Evolutionary conservation across 2,329 filamentous ascomycete species (phyloP), one percentile per base, ranked within the genome.

Genomic region (Colletotrichum tofieldiae): DNA sequence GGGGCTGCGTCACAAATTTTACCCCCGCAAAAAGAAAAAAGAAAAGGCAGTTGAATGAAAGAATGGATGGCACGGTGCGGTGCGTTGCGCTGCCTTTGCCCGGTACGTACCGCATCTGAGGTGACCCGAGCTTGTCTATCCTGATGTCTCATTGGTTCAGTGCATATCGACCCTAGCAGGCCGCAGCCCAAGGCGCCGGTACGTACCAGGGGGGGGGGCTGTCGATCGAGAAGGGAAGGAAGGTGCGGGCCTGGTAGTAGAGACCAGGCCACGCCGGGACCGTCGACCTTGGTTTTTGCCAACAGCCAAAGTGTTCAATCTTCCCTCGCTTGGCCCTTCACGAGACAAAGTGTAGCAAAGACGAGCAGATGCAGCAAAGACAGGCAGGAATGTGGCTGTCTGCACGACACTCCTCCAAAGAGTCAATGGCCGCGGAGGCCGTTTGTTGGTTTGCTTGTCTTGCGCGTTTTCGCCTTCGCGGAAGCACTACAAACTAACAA

Each of bases 1-100:
- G 73, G 72, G 72, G 65, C 72, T 54, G 68, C 72, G 47, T 72
- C 68, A 75, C 72, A 75, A 75, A 72, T 74, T 75, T 75, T 74
- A 73, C 71, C 73, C 71, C 67, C 71, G 67, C 65, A 69, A 73
- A 73, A 64, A 29, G 59, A 69, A 73, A 73, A 64, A 29, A 63
- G 62, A 56, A 26, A 61, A 39, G 9, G 4, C 20, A 23, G n/a
- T 39, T 12, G 26, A 41, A 55, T 7, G 35, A 45, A 39, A 62
- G 56, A 47, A 58, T 54, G 39, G 51, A 55, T 20, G 68, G 49
- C 51, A 32, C 54, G 37, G 58, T 35, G 52, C 45, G 52, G 45
- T 72, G 59, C 69, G 56, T 16, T 65, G 59, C 35, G 55, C 14
- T 52, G 35, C 55, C 14, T 43, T 11, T 41, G 37, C 23, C 43